phyloP scores from a whole-genome alignment of 2,329 filamentous ascomycete genomes.

The Cladophialophora immunda region DNA sequence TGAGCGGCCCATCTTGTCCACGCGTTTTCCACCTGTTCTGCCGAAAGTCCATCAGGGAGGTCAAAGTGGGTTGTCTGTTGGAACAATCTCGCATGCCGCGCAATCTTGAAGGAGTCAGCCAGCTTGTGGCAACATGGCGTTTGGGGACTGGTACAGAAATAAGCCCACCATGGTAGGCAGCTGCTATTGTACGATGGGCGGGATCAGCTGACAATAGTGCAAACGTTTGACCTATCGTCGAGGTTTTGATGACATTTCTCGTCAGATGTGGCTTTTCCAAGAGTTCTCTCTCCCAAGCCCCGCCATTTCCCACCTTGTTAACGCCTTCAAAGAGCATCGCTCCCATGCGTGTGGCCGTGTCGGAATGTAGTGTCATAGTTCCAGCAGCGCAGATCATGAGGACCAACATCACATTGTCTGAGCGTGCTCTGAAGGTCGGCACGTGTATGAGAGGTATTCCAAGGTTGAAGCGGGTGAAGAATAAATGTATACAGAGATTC shows the following conservation, averaged over 20 bases:
- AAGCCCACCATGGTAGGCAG: constrained; percentile 41
- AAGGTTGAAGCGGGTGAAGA: constrained; percentile 52
- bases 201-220: constrained; percentile 41
- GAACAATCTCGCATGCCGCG: constrained; percentile 11
- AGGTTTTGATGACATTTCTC: constrained; percentile 38
- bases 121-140: not conserved
- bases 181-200: constrained; percentile 40
- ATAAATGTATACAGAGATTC: constrained; percentile 51
- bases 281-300: constrained; percentile 22
- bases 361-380: constrained; percentile 45
- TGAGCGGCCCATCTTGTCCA: constrained; percentile 16
- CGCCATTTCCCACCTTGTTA: constrained; percentile 36
- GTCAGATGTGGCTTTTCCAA: constrained; percentile 16
- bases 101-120: constrained; percentile 10
- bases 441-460: constrained; percentile 29
- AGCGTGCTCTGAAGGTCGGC: constrained; percentile 29
- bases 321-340: constrained; percentile 43
- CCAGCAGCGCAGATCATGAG: constrained; percentile 49
- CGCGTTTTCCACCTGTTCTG: not conserved
- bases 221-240: constrained; percentile 42
- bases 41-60: not conserved
- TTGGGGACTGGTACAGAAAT: constrained; percentile 20
- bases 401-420: constrained; percentile 41
- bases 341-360: constrained; percentile 41
- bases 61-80: not conserved